Conservation (phyloP, 2,329 filamentous ascomycete genomes). For the Xylaria sp. region DNA sequence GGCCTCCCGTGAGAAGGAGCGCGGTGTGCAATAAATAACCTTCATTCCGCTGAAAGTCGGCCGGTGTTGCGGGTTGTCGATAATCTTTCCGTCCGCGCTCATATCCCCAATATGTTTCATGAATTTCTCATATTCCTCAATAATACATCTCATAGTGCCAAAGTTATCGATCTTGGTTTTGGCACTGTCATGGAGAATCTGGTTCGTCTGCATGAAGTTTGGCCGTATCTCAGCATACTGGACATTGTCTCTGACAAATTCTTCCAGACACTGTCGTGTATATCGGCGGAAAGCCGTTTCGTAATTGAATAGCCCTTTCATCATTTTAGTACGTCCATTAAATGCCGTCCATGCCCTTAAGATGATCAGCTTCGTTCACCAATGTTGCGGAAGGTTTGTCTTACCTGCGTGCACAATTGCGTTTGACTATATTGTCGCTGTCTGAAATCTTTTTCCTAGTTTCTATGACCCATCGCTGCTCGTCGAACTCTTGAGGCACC, state of each 20-base stretch:
- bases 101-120: constrained; percentile 51
- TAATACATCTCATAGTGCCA: constrained; percentile 64
- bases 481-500: constrained; percentile 28
- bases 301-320: constrained; percentile 70
- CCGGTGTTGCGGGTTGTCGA: constrained; percentile 38
- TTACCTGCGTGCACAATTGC: constrained; percentile 44
- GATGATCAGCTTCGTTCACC: constrained; percentile 32
- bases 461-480: constrained; percentile 17
- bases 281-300: constrained; percentile 66
- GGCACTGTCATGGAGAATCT: constrained; percentile 62
- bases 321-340: constrained; percentile 68
- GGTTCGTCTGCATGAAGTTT: constrained; percentile 67
- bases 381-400: neutral
- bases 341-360: constrained; percentile 69
- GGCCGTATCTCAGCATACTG: constrained; percentile 71
- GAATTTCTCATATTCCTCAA: constrained; percentile 60
- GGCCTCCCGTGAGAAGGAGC: constrained; percentile 60
- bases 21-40: constrained; percentile 70
- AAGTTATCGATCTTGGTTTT: constrained; percentile 57
- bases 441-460: constrained; percentile 29
- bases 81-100: constrained; percentile 39
- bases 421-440: constrained; percentile 36
- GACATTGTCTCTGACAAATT: constrained; percentile 66
- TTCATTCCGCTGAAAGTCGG: constrained; percentile 65
- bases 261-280: constrained; percentile 63